Percentiles rank a stretch among this genome's conserved stretches.
Conservation (phyloP, 2,329 filamentous ascomycete genomes). For the Trichoderma sp. region DNA sequence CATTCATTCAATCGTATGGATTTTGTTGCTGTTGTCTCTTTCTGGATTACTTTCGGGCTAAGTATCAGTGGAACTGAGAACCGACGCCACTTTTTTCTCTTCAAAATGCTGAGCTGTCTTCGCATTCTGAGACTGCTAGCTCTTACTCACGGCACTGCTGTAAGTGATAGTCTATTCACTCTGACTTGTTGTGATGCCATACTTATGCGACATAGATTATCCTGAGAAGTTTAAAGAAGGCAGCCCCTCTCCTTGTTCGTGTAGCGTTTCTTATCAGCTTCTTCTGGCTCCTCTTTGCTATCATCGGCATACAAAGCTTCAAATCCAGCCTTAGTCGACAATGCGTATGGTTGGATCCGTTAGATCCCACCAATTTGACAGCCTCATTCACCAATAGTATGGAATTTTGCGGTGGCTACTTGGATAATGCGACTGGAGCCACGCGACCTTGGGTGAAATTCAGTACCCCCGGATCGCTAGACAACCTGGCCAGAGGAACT, state of each 20-base stretch:
- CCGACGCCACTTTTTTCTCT: slow-evolving; percentile 74
- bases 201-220: slow-evolving; percentile 63
- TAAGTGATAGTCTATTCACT: slow-evolving; percentile 42
- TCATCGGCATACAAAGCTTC: slow-evolving; percentile 95
- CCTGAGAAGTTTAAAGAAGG: slow-evolving; percentile 89
- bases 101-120: slow-evolving; percentile 94
- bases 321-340: slow-evolving; percentile 76
- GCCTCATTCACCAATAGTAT: slow-evolving; percentile 61
- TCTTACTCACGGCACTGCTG: slow-evolving; percentile 88
- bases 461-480: slow-evolving; percentile 35
- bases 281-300: slow-evolving; percentile 97
- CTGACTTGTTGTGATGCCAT: slow-evolving; percentile 4
- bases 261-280: slow-evolving; percentile 94
- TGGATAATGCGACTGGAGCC: slow-evolving; percentile 58
- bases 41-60: slow-evolving; percentile 85
- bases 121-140: slow-evolving; percentile 88
- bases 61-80: slow-evolving; percentile 68
- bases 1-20: slow-evolving; percentile 96
- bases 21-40: slow-evolving; percentile 90
- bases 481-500: slow-evolving; percentile 51
- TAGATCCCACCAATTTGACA: slow-evolving; percentile 52
- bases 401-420: slow-evolving; percentile 83
- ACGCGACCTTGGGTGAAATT: slow-evolving; percentile 65
- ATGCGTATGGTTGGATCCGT: slow-evolving; percentile 73
- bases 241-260: slow-evolving; percentile 84